A percentile compares a stretch with the other conserved stretches of the same genome.
These are phyloP conservation scores for Trypanosoma mega DNA, from an alignment of 208 protist genomes.

Conservation along the genomic window DNA sequence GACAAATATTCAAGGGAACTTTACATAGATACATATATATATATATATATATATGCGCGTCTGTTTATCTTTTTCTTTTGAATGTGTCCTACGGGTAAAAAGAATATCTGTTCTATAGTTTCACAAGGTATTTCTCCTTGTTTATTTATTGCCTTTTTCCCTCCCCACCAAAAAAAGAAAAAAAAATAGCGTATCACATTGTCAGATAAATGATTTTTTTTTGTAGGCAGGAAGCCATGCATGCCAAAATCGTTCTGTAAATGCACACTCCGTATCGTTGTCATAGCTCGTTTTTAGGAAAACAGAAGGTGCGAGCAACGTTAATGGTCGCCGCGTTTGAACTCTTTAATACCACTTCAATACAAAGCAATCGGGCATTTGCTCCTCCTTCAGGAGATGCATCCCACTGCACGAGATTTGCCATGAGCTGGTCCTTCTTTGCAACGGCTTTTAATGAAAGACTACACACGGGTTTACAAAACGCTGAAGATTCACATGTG, in stretches of 20 bases:
- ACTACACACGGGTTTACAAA: constrained; percentile 6
- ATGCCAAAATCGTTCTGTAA: background rate
- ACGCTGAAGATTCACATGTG: background rate
- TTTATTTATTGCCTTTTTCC: no score
- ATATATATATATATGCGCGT: constrained; percentile 9
- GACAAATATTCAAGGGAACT: no score
- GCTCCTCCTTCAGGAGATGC: constrained; percentile 9
- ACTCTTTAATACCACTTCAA: constrained; percentile 12
- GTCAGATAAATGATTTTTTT: constrained; percentile 2
- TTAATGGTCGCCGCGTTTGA: constrained; percentile 3
- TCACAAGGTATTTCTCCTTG: no score
- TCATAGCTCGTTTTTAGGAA: constrained; percentile 30
- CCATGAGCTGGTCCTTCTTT: constrained; percentile 5
- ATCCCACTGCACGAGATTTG: constrained; percentile 16
- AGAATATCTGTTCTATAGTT: no score
- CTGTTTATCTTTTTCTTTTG: constrained; percentile 22
- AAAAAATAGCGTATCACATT: background rate
- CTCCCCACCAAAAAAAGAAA: constrained; percentile 7
- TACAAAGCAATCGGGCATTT: constrained; percentile 26
- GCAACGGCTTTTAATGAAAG: constrained; percentile 7
- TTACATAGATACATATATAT: background rate
- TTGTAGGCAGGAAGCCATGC: background rate
- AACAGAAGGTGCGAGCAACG: constrained; percentile 24
- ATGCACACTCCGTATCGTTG: background rate
- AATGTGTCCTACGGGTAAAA: no score